These are phyloP conservation scores for Mucor plumbeus DNA, from an alignment of 371 early-diverging fungal species.

Conservation along the genomic window DNA sequence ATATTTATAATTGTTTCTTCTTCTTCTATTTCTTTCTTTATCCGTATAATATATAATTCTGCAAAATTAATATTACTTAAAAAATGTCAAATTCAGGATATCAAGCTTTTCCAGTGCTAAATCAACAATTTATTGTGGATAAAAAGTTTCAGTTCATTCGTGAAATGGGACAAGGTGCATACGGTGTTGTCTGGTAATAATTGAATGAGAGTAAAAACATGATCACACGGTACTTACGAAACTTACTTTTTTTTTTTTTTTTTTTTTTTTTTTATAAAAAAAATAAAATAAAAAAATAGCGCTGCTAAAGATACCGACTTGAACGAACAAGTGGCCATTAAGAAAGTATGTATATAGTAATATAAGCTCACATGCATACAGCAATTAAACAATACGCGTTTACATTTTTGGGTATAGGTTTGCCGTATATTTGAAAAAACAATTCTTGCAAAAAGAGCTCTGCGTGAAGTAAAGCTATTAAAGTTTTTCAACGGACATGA, in stretches of 20 bases:
- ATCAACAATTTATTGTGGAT: constrained; percentile 75
- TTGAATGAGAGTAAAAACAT: not conserved
- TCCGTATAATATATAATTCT: not conserved
- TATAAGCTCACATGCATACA: not conserved
- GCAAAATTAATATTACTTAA: not conserved
- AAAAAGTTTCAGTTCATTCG: constrained; percentile 81
- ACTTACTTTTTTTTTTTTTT: too few relatives aligned
- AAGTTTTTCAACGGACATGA: constrained; percentile 91
- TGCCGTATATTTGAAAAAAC: constrained; percentile 76
- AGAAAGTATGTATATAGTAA: constrained; percentile 76
- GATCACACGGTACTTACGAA: not conserved
- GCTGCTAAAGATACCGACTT: constrained; percentile 80
- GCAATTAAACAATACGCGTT: constrained; percentile 25
- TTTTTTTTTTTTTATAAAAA: too few relatives aligned
- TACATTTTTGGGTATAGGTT: constrained; percentile 30
- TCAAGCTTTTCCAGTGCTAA: constrained; percentile 71
- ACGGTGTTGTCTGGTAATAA: constrained; percentile 85
- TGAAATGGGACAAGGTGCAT: constrained; percentile 93
- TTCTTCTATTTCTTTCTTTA: not conserved
- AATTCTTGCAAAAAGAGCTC: constrained; percentile 84
- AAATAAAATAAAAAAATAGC: constrained; percentile 45
- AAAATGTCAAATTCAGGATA: constrained; percentile 19
- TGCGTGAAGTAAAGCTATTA: constrained; percentile 89
- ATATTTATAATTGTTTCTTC: too few relatives aligned
- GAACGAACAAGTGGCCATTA: constrained; percentile 91